Evolutionary conservation across 2,329 filamentous ascomycete species (phyloP), one percentile per base, ranked within the genome.

Genomic region (Apiospora arundinis): DNA sequence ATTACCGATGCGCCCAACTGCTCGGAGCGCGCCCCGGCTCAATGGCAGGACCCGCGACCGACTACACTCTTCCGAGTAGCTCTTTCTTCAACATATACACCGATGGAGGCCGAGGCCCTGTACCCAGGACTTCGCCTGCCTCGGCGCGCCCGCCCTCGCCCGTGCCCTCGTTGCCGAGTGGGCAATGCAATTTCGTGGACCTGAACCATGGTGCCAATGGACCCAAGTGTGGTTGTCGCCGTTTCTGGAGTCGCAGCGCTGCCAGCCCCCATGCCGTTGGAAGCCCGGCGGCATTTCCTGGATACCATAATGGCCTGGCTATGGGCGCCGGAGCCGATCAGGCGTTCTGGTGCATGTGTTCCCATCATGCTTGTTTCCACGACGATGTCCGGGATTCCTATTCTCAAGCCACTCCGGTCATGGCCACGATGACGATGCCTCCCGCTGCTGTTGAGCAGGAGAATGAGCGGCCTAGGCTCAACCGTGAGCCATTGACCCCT

Each of bases 351-450:
- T 91, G 89, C 80, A 90, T 90, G 88, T 91, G 89, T 76, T 87
- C 86, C 69, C 89, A 91, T 75, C 89, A 91, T 79, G 89, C 89
- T 69, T 91, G 89, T 78, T 91, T 85, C 73, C 89, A 91, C 73
- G 88, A 90, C 77, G 84, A 89, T 75, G 80, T 76, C 40, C 80
- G 79, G 70, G 73, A 79, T 66, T 71, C 74, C 2, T 44, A 79
- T 66, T 71, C 74, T 1, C 67, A 49, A 48, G 37, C 25, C 8
- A 46, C 45, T 68, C 45, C 46, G 74, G 67, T 76, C 68, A 69
- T 74, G 28, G 48, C 77, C 63, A 73, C 21, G 9, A n/a, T 78
- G 49, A 73, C 21, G 9, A 12, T 78, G 49, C 73, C 78, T 69
- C 74, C 78, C 28, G 71, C 75, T 48, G 70, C 49, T 65, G 23